phyloP scores from a whole-genome alignment of 352 stramenopile genomes.

The Globisporangium spinosum region DNA sequence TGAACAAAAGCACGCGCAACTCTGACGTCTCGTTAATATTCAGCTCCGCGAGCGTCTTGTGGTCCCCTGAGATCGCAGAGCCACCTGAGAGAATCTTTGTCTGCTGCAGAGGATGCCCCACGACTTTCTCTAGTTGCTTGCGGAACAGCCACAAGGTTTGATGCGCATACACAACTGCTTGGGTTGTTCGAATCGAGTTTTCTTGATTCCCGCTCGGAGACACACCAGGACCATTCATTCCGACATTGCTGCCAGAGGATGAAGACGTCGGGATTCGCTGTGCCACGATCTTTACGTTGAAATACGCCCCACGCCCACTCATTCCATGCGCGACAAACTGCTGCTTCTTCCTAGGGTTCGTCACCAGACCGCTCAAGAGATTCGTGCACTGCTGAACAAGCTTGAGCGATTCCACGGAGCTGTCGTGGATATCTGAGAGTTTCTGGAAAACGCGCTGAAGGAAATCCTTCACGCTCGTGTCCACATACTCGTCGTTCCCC shows the following conservation, averaged over 20 bases:
- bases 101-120: slow-evolving; percentile 72
- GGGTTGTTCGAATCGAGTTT: slow-evolving; percentile 57
- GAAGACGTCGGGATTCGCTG: slow-evolving; percentile 69
- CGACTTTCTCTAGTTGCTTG: slow-evolving; percentile 68
- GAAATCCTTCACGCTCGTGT: slow-evolving; percentile 66
- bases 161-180: slow-evolving; percentile 69
- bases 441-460: slow-evolving; percentile 76
- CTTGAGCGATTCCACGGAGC: slow-evolving; percentile 46
- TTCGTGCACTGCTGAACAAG: slow-evolving; percentile 77
- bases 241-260: slow-evolving; percentile 23
- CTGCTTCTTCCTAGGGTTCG: slow-evolving; percentile 46
- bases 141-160: slow-evolving; percentile 69
- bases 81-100: slow-evolving; percentile 78
- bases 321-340: slow-evolving; percentile 60
- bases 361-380: slow-evolving; percentile 65
- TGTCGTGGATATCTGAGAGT: slow-evolving; percentile 47
- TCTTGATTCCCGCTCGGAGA: slow-evolving; percentile 31
- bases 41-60: slow-evolving; percentile 81
- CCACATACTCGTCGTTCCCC: slow-evolving; percentile 31
- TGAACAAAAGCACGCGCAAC: slow-evolving; percentile 79
- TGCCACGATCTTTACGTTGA: slow-evolving; percentile 75
- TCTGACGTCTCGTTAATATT: slow-evolving; percentile 75
- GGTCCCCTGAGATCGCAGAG: slow-evolving; percentile 62
- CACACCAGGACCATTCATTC: slow-evolving; percentile 20
- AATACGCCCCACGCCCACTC: slow-evolving; percentile 65